Evolutionary conservation across 176 grass and related monocot genomes (phyloP).

Genomic region (Stipa capillata): DNA sequence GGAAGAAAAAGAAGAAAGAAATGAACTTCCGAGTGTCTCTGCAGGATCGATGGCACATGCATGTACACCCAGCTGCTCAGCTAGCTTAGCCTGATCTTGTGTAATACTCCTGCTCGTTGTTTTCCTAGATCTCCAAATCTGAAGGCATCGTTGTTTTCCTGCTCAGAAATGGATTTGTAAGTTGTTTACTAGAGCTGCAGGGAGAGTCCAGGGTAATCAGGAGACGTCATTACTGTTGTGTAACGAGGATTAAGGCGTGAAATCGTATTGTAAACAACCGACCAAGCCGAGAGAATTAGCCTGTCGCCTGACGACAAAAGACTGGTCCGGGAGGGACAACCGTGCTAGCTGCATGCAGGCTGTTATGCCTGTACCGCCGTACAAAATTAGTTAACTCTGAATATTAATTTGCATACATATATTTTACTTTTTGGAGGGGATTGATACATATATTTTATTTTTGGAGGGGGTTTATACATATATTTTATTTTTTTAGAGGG

Average conservation of each 20-base stretch:
- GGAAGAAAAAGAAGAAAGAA: not conserved
- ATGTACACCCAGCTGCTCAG: no score
- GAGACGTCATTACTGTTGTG: not conserved
- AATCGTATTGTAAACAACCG: not conserved
- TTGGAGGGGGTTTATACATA: no score
- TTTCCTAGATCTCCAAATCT: slow-evolving; percentile 17
- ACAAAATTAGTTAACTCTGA: not conserved
- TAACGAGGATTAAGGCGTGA: not conserved
- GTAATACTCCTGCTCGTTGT: not conserved
- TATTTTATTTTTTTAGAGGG: no score
- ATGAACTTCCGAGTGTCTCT: not conserved
- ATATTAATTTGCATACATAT: no score
- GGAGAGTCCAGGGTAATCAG: not conserved
- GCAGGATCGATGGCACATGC: not conserved
- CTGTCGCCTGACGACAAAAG: not conserved
- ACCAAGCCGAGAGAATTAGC: not conserved
- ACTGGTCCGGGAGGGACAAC: not conserved
- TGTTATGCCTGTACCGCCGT: not conserved
- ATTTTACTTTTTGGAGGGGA: no score
- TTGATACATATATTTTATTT: no score
- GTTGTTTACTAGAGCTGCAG: not conserved
- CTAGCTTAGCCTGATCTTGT: not conserved
- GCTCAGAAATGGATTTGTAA: not conserved
- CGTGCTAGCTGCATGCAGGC: not conserved
- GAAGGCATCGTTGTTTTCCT: not conserved